Evolutionary conservation across 176 grass and related monocot genomes (phyloP).

Genomic region (Pontederia crassipes): DNA sequence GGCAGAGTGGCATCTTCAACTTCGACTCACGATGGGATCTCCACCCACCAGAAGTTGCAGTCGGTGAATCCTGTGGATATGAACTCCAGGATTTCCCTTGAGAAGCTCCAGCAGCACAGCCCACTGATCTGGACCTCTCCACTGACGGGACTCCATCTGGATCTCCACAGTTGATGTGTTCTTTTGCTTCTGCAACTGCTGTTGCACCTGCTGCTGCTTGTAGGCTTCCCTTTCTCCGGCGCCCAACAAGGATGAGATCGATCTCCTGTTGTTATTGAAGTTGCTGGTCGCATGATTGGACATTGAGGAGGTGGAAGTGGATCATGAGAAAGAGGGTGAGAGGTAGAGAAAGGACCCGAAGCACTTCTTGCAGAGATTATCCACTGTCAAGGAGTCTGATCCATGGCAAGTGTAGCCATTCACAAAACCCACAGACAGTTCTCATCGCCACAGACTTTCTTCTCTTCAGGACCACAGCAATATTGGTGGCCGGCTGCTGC

Average conservation of each 20-base stretch:
- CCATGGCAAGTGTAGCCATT: background rate
- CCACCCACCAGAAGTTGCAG: constrained; percentile 73
- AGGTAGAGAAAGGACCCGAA: constrained; percentile 97
- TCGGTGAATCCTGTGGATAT: constrained; percentile 87
- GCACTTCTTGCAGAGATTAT: constrained; percentile 89
- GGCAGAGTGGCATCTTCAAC: constrained; percentile 23
- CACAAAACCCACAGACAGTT: constrained; percentile 21
- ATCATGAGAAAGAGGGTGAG: constrained; percentile 31
- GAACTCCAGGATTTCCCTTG: constrained; percentile 78
- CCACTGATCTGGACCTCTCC: constrained; percentile 77
- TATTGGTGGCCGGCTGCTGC: background rate
- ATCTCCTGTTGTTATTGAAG: constrained; percentile 21
- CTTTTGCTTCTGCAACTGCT: background rate
- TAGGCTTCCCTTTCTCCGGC: background rate
- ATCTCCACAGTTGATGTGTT: constrained; percentile 12
- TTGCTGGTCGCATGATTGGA: constrained; percentile 16
- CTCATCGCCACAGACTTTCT: constrained; percentile 83
- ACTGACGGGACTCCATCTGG: constrained; percentile 64
- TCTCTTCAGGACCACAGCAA: constrained; percentile 24
- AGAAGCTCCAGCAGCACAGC: constrained; percentile 88
- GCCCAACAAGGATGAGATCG: constrained; percentile 24
- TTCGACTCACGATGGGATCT: constrained; percentile 89
- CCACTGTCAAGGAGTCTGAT: constrained; percentile 19
- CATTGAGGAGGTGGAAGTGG: constrained; percentile 8
- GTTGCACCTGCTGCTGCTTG: constrained; percentile 6